Evolutionary conservation across 2,329 filamentous ascomycete species (phyloP).

Genomic region (Xylaria sp.): DNA sequence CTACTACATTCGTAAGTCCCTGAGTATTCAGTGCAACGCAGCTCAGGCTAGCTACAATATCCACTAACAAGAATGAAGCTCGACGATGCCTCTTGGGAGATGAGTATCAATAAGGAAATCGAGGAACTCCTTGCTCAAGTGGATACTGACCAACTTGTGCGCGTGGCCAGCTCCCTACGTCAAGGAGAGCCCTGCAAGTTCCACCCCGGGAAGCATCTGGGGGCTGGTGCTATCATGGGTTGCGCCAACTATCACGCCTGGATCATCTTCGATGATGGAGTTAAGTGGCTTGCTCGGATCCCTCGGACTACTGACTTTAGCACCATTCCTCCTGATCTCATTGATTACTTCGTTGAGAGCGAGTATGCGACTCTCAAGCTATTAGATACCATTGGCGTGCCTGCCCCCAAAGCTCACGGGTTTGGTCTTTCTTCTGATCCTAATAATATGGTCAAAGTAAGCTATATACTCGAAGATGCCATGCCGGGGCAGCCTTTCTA

Average conservation of each 20-base stretch:
- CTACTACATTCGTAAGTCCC: slow-evolving; percentile 13
- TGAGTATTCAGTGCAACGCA: background rate
- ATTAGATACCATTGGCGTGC: slow-evolving; percentile 17
- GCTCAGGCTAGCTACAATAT: background rate
- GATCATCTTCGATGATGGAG: slow-evolving; percentile 30
- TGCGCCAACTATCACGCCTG: slow-evolving; percentile 27
- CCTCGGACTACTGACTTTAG: slow-evolving; percentile 20
- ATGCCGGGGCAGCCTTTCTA: slow-evolving; percentile 31
- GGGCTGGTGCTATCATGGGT: slow-evolving; percentile 14
- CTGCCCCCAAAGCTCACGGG: slow-evolving; percentile 29
- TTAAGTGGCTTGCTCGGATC: slow-evolving; percentile 28
- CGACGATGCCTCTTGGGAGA: slow-evolving; percentile 28
- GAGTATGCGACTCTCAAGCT: slow-evolving; percentile 31
- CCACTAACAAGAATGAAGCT: slow-evolving; percentile 23
- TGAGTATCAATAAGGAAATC: slow-evolving; percentile 22
- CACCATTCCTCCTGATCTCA: slow-evolving; percentile 19
- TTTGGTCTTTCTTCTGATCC: slow-evolving; percentile 31
- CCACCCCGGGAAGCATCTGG: slow-evolving; percentile 32
- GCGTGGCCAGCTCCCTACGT: slow-evolving; percentile 35
- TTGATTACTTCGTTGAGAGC: slow-evolving; percentile 28
- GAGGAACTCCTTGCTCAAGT: slow-evolving; percentile 24
- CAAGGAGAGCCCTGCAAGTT: slow-evolving; percentile 35
- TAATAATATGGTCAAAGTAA: slow-evolving; percentile 10
- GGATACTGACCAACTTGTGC: slow-evolving; percentile 25
- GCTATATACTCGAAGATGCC: slow-evolving; percentile 32